These are phyloP conservation scores for Cercospora sojina DNA, from an alignment of 2,329 filamentous ascomycete species.

Conservation along the genomic window DNA sequence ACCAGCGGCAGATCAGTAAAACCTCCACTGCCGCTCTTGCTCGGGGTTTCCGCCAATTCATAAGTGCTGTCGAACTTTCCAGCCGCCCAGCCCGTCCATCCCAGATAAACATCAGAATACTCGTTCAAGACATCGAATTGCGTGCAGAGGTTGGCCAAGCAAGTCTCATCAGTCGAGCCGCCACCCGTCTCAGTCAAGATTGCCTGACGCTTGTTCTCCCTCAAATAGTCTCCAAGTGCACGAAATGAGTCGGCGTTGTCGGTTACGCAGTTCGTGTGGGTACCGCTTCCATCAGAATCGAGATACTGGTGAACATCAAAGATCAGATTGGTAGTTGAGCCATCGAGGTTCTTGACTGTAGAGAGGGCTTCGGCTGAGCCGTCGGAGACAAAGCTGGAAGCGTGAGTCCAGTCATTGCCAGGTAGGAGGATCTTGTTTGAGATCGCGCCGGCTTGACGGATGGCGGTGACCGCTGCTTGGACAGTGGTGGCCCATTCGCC, in stretches of 20 bases:
- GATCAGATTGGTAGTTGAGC: conserved; percentile 36
- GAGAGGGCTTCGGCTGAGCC: conserved; percentile 33
- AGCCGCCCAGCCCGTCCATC: conserved; percentile 39
- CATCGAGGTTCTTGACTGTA: conserved; percentile 35
- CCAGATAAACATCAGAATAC: conserved; percentile 36
- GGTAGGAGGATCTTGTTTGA: conserved; percentile 64
- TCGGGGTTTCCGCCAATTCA: conserved; percentile 34
- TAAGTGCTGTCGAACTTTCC: conserved; percentile 35
- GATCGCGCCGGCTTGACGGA: conserved; percentile 59
- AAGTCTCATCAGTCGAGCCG: conserved; percentile 38
- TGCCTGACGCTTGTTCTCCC: conserved; percentile 40
- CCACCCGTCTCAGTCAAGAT: conserved; percentile 46
- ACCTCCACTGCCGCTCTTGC: conserved; percentile 19
- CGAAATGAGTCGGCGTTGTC: conserved; percentile 39
- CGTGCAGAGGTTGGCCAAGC: conserved; percentile 39
- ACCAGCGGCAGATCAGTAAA: conserved; percentile 34
- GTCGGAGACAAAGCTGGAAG: conserved; percentile 30
- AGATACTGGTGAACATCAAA: conserved; percentile 48
- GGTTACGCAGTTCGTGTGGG: conserved; percentile 37
- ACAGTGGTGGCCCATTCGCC: conserved; percentile 59
- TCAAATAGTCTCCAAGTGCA: conserved; percentile 40
- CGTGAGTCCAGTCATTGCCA: conserved; percentile 54
- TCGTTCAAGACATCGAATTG: conserved; percentile 36
- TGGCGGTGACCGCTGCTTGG: conserved; percentile 64
- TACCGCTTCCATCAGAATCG: conserved; percentile 44